Evolutionary conservation across 495 filamentous ascomycete genomes (phyloP).

Genomic region (Aspergillus sclerotiicarbonarius): DNA sequence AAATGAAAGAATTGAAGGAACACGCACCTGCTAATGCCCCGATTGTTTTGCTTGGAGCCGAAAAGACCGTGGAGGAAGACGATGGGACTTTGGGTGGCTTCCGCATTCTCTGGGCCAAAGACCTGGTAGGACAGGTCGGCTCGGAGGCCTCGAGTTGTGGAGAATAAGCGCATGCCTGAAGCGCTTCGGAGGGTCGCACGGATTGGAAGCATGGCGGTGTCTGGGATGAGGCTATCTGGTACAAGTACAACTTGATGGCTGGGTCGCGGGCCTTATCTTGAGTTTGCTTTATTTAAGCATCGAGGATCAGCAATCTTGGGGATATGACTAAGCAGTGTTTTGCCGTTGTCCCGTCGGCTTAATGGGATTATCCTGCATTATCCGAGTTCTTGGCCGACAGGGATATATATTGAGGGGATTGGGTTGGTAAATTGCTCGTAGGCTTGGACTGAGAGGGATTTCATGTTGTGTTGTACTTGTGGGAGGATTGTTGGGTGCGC

Average conservation of each 20-base stretch:
- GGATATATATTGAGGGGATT: neutral
- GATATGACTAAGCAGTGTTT: constrained; percentile 2
- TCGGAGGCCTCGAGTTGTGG: constrained; percentile 29
- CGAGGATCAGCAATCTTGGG: neutral
- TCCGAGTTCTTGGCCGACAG: neutral
- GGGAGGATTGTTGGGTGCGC: neutral
- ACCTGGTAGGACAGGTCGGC: constrained; percentile 43
- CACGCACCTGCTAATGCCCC: constrained; percentile 92
- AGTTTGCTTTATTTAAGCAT: neutral
- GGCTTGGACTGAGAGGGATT: neutral
- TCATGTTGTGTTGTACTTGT: too few relatives aligned
- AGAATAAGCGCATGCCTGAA: constrained; percentile 33
- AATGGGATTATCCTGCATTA: neutral
- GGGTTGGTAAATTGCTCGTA: neutral
- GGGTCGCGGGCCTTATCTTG: neutral
- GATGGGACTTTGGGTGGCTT: constrained; percentile 58
- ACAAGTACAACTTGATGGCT: neutral
- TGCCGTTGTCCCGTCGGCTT: neutral
- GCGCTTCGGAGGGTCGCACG: constrained; percentile 20
- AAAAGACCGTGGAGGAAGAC: constrained; percentile 93
- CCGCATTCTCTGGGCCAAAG: constrained; percentile 38
- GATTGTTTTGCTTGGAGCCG: constrained; percentile 93
- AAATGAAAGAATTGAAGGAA: neutral
- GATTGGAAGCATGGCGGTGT: constrained; percentile 22
- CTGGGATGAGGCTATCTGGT: neutral